Evolutionary conservation across 169 alveolate species (phyloP).

Genomic region (Eimeria falciformis): DNA sequence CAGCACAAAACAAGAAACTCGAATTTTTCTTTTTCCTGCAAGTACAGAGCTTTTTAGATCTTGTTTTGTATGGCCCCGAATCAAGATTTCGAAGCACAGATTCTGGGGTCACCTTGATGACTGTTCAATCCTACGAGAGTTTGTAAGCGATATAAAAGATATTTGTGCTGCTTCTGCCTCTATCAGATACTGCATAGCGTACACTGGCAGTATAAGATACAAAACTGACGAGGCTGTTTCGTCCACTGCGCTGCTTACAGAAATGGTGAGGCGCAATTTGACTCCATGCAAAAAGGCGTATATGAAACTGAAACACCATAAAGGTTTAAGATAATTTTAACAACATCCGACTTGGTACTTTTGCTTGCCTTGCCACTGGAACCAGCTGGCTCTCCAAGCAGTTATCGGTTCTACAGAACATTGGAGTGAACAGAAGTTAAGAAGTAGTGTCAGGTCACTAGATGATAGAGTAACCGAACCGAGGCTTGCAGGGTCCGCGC

Average conservation of each 20-base stretch:
- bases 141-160: no score
- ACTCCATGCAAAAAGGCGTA: not conserved
- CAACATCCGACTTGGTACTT: not conserved
- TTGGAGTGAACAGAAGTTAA: not conserved
- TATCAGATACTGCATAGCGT: no score
- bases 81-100: no score
- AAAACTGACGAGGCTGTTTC: not conserved
- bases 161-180: no score
- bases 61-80: not conserved
- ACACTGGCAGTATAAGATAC: not conserved
- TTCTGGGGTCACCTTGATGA: no score
- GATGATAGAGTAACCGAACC: not conserved
- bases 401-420: not conserved
- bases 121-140: no score
- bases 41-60: not conserved
- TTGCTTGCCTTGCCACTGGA: not conserved
- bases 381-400: not conserved
- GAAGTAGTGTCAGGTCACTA: not conserved
- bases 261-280: slow-evolving; percentile 50
- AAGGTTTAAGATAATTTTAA: not conserved
- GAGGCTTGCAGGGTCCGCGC: not conserved
- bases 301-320: not conserved
- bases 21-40: no score
- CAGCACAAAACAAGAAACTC: no score
- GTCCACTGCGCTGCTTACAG: not conserved